These are phyloP conservation scores for Colletotrichum sp. DNA, from an alignment of 2,329 filamentous ascomycete species.

Conservation along the genomic window DNA sequence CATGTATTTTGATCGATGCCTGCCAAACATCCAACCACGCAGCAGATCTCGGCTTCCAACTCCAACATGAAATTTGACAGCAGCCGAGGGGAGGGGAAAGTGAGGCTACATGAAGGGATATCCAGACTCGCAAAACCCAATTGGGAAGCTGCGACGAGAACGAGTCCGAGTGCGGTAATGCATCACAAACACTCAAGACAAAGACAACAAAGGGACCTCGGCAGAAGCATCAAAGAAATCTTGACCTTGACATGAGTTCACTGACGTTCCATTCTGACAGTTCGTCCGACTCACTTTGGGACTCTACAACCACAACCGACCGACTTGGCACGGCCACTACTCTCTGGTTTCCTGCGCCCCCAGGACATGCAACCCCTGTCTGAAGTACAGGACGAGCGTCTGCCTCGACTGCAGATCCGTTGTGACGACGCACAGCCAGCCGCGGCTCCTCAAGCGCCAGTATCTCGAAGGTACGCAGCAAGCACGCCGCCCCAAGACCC, in stretches of 20 bases:
- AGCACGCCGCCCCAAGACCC: conserved; percentile 33
- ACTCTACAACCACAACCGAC: neutral
- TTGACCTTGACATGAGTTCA: neutral
- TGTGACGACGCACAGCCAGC: neutral
- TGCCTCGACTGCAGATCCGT: neutral
- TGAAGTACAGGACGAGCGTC: neutral
- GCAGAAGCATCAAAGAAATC: neutral
- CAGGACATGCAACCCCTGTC: conserved; percentile 12
- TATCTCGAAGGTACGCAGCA: conserved; percentile 31
- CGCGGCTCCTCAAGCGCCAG: conserved; percentile 1
- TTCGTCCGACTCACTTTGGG: conserved; percentile 8
- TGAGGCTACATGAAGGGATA: neutral
- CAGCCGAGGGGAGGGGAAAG: conserved; percentile 1
- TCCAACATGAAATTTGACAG: neutral
- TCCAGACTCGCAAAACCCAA: neutral
- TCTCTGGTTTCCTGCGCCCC: neutral
- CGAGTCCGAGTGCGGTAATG: conserved; percentile 15
- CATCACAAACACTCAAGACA: neutral
- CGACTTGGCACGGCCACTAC: neutral
- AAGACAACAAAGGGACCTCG: neutral
- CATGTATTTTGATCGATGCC: neutral
- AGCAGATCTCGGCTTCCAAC: neutral
- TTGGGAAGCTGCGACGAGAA: conserved; percentile 9
- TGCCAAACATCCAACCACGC: neutral
- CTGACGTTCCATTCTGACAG: conserved; percentile 3